phyloP scores from a whole-genome alignment of 768 basidiomycete genomes.

The Pulveroboletus sp. region DNA sequence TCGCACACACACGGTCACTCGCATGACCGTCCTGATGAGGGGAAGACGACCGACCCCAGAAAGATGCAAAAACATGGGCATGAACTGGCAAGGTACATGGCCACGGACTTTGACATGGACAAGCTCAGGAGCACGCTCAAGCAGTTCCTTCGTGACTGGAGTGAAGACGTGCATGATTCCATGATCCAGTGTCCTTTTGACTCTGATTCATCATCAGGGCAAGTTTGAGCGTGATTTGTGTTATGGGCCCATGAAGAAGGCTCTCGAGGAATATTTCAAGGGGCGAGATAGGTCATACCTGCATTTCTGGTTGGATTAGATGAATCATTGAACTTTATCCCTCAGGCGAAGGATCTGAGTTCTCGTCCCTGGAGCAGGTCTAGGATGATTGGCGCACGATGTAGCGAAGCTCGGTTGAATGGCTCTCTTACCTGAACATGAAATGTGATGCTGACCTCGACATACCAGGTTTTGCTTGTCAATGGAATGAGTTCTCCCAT shows the following conservation, averaged over 20 bases:
- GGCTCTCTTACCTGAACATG: background rate
- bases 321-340: no score
- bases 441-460: background rate
- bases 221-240: no score
- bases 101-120: slow-evolving; percentile 79
- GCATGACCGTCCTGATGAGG: no score
- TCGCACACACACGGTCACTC: no score
- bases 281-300: slow-evolving; percentile 43
- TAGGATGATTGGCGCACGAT: slow-evolving; percentile 86
- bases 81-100: slow-evolving; percentile 36
- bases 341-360: slow-evolving; percentile 63
- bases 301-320: background rate
- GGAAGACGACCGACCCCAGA: no score
- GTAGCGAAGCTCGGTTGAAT: slow-evolving; percentile 70
- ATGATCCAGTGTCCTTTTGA: slow-evolving; percentile 22
- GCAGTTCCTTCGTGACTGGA: slow-evolving; percentile 94
- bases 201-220: no score
- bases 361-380: slow-evolving; percentile 85
- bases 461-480: slow-evolving; percentile 76
- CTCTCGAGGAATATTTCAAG: slow-evolving; percentile 62
- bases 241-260: no score
- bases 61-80: no score
- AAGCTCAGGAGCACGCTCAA: slow-evolving; percentile 89
- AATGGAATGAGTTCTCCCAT: slow-evolving; percentile 94
- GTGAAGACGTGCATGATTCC: slow-evolving; percentile 54